A percentile compares a stretch with the other conserved stretches of the same genome.
phyloP scores from a whole-genome alignment of 2,329 filamentous ascomycete species.

The Mariannaea elegans region DNA sequence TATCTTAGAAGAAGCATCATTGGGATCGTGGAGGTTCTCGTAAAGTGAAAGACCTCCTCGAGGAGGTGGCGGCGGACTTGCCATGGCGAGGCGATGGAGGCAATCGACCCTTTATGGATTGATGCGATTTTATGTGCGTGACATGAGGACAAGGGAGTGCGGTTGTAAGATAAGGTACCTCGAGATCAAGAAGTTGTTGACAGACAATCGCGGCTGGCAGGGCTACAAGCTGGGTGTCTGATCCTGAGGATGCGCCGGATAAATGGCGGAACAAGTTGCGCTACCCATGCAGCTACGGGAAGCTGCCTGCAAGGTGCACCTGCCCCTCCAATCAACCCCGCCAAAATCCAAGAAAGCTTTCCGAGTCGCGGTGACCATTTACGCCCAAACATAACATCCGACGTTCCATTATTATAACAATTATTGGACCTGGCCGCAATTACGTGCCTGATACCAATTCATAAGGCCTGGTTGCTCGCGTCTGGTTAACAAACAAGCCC shows the following conservation, averaged over 20 bases:
- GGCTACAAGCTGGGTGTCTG: not conserved
- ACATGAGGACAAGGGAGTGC: not conserved
- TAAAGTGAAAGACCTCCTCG: conserved; percentile 76
- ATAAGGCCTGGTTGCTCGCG: not conserved
- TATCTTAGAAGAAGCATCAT: conserved; percentile 49
- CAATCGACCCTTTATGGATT: not conserved
- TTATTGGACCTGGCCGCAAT: not conserved
- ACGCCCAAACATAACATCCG: conserved; percentile 23
- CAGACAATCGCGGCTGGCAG: not conserved
- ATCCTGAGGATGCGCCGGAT: conserved; percentile 37
- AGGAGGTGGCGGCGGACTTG: conserved; percentile 49
- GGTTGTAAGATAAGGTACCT: not conserved
- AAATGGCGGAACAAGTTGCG: conserved; percentile 37
- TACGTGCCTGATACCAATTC: not conserved
- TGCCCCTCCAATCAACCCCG: conserved; percentile 48
- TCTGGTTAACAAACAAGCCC: not conserved
- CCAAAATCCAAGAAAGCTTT: conserved; percentile 40
- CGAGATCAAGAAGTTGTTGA: not conserved
- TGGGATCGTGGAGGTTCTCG: conserved; percentile 79
- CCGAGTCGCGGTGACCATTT: conserved; percentile 28
- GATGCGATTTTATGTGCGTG: not conserved
- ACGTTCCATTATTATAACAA: not conserved
- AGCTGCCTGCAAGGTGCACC: conserved; percentile 26
- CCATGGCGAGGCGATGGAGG: conserved; percentile 31
- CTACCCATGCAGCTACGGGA: conserved; percentile 14